Base-by-base conservation (phyloP, 2,329 filamentous ascomycete species). In the Colletotrichum lini region DNA sequence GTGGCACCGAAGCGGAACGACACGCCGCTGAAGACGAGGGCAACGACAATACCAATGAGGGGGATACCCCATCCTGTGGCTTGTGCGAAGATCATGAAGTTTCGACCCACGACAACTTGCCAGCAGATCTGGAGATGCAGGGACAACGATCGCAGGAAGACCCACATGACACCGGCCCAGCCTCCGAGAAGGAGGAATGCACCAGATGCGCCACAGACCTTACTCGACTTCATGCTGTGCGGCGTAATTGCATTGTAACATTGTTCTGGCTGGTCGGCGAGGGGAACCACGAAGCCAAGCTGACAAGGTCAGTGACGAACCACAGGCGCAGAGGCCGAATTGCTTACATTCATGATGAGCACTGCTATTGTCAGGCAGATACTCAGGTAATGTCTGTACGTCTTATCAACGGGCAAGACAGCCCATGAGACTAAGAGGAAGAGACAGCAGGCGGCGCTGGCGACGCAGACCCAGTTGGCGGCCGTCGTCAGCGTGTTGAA, bases 41-140 rank as follows among this genome's bases (percentile, higher is more conserved):
- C 94, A 52, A 96, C 81, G 3, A 91, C 87, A 73, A 97, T 89
- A 45, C 94, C 93, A 23, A 94, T 82, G 30, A 91, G 87, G 2
- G 95, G 94, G 56, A 98, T 87, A 21, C 93, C 93, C 93, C 96
- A 98, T 73, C 96, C 96, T 10, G 91, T 84, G 18, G 88, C 87
- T 77, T 98, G 91, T 3, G 96, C 91, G 74, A 90, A 89, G 85
- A 94, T 94, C 90, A 98, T 98, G 82, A 98, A 98, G 77, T 89
- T 93, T 54, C 91, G 89, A 49, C 96, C 96, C 4, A 97, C 93
- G 9, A 96, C 91, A 44, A 97, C 88, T 80, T 98, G 95, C 96
- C 96, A 99, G 85, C 95, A 98, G 74, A 99, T 98, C 81, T 98
- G 96, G 35, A 99, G 90, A 81, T 99, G 96, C 76, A 99, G 92